phyloP scores from a whole-genome alignment of 2,329 filamentous ascomycete species.

The Diatrype stigma region DNA sequence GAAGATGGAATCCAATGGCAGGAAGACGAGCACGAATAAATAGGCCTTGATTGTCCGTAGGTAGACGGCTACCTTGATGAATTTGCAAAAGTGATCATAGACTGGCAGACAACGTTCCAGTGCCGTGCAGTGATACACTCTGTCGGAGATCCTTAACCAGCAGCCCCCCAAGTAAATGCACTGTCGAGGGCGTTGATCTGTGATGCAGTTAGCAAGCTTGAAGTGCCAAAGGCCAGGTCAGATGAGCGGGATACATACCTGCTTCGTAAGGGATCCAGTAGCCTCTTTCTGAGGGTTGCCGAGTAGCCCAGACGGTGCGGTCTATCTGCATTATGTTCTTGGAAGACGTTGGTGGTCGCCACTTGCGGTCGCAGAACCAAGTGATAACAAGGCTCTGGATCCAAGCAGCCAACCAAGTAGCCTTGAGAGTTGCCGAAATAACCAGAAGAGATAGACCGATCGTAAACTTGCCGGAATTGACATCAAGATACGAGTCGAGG shows the following conservation, averaged over 20 bases:
- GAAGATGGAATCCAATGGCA: constrained; percentile 9
- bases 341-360: constrained; percentile 5
- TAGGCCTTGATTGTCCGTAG: constrained; percentile 16
- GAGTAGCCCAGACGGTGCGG: not conserved
- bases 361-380: constrained; percentile 10
- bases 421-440: constrained; percentile 10
- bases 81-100: constrained; percentile 13
- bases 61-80: constrained; percentile 8
- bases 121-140: constrained; percentile 11
- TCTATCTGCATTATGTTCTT: constrained; percentile 13
- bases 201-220: not conserved
- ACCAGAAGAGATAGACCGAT: constrained; percentile 8
- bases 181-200: constrained; percentile 4
- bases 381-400: constrained; percentile 8
- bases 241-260: constrained; percentile 4
- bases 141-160: constrained; percentile 6
- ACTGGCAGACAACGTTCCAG: constrained; percentile 9
- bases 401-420: constrained; percentile 9
- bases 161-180: constrained; percentile 3
- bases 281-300: not conserved
- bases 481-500: not conserved
- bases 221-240: not conserved
- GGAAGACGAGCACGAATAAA: constrained; percentile 9
- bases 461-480: constrained; percentile 1
- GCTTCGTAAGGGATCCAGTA: constrained; percentile 6